These are phyloP conservation scores for Halteria grandinella DNA, from an alignment of 73 alveolate species.

Conservation along the genomic window DNA sequence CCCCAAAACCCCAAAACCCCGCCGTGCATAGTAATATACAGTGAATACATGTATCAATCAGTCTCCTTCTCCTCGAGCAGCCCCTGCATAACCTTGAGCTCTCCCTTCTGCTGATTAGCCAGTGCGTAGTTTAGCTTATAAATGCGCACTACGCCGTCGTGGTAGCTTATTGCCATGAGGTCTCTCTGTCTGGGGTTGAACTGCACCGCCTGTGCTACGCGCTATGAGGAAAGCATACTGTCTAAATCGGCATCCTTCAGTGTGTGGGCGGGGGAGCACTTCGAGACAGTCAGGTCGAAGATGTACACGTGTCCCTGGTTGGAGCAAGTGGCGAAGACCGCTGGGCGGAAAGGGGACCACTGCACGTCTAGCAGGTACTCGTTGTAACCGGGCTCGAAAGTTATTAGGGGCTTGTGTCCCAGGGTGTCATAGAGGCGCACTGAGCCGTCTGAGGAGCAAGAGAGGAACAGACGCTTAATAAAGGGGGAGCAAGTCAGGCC, in stretches of 20 bases:
- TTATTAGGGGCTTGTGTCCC: conserved; percentile 57
- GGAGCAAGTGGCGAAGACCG: conserved; percentile 83
- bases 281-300: conserved; percentile 64
- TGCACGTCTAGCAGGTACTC: conserved; percentile 66
- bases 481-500: conserved; percentile 73
- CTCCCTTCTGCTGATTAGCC: conserved; percentile 58
- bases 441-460: conserved; percentile 79
- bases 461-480: conserved; percentile 56
- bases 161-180: conserved; percentile 68
- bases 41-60: too few species aligned
- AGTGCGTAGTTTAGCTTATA: conserved; percentile 54
- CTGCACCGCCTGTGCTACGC: not conserved
- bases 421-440: conserved; percentile 62
- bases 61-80: conserved; percentile 49
- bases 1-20: too few species aligned
- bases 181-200: conserved; percentile 73
- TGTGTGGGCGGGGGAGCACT: conserved; percentile 50
- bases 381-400: conserved; percentile 73
- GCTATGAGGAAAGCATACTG: not conserved
- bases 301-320: conserved; percentile 69
- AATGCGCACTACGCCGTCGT: conserved; percentile 53
- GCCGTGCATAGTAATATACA: too few species aligned
- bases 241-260: conserved; percentile 39
- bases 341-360: conserved; percentile 79
- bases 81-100: conserved; percentile 41